These are phyloP conservation scores for Suillus weaverae DNA, from an alignment of 768 basidiomycete species.

Conservation along the genomic window DNA sequence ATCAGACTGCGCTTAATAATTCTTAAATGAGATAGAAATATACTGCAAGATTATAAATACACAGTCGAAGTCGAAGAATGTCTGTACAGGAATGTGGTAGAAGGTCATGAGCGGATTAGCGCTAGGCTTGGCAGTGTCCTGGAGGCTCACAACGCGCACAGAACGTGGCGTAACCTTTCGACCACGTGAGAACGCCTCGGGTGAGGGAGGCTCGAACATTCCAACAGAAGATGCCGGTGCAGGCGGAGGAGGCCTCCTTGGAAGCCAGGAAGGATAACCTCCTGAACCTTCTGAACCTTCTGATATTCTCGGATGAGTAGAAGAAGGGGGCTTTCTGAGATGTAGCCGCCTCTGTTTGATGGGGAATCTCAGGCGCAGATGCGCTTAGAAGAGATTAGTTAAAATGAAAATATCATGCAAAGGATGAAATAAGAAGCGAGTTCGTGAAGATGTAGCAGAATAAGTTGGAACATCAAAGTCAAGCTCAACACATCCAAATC, in stretches of 20 bases:
- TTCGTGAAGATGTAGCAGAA: slow-evolving; percentile 27
- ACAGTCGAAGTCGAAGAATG: slow-evolving; percentile 88
- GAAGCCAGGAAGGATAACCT: slow-evolving; percentile 85
- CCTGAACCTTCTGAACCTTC: slow-evolving; percentile 62
- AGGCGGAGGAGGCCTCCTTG: slow-evolving; percentile 73
- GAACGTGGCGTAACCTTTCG: slow-evolving; percentile 79
- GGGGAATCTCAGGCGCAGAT: slow-evolving; percentile 21
- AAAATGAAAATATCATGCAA: slow-evolving; percentile 30
- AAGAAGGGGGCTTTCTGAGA: slow-evolving; percentile 36
- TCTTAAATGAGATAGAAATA: slow-evolving; percentile 37
- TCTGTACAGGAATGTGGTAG: slow-evolving; percentile 72
- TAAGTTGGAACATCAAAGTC: slow-evolving; percentile 16
- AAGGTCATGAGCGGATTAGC: slow-evolving; percentile 56
- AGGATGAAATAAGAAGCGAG: slow-evolving; percentile 26
- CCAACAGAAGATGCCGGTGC: slow-evolving; percentile 63
- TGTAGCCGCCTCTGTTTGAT: slow-evolving; percentile 25
- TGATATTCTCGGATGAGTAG: slow-evolving; percentile 33
- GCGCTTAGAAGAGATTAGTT: slow-evolving; percentile 34
- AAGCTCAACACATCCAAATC: too few relatives aligned
- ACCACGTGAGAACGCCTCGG: slow-evolving; percentile 45
- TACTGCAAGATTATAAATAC: slow-evolving; percentile 82
- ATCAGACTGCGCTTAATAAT: background rate
- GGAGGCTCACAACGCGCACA: slow-evolving; percentile 76
- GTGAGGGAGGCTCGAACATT: slow-evolving; percentile 33
- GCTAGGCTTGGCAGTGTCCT: slow-evolving; percentile 44